phyloP scores from a whole-genome alignment of 495 filamentous ascomycete genomes.

The Tuber umbilicatum region DNA sequence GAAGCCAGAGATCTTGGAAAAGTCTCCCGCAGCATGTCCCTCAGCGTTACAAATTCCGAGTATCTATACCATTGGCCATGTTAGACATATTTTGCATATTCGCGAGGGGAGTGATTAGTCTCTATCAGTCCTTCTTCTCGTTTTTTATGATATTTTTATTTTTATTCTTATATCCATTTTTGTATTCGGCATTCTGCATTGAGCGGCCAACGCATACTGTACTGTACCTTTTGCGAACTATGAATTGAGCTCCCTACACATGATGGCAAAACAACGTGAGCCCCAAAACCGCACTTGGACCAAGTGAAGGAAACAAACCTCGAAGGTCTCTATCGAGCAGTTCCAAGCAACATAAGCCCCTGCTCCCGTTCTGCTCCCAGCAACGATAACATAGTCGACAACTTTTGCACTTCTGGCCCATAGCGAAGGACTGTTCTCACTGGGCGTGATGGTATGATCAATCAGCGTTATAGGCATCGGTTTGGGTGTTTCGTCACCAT shows the following conservation, averaged over 20 bases:
- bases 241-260: conserved; percentile 36
- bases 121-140: conserved; percentile 1
- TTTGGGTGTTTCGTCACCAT: conserved; percentile 14
- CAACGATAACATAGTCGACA: conserved; percentile 60
- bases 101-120: not conserved
- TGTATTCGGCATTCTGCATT: conserved; percentile 47
- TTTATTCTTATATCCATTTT: conserved; percentile 52
- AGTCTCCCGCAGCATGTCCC: conserved; percentile 52
- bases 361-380: conserved; percentile 55
- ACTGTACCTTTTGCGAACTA: conserved; percentile 35
- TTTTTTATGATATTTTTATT: conserved; percentile 45
- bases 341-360: conserved; percentile 72
- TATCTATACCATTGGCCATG: conserved; percentile 48
- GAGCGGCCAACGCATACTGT: conserved; percentile 1
- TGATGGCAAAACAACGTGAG: conserved; percentile 27
- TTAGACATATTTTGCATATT: not conserved
- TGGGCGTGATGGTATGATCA: conserved; percentile 62
- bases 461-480: conserved; percentile 57
- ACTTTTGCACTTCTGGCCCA: conserved; percentile 64
- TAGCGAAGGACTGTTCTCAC: conserved; percentile 55
- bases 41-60: conserved; percentile 64
- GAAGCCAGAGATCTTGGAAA: conserved; percentile 62
- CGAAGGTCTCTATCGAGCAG: conserved; percentile 61
- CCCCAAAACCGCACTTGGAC: conserved; percentile 12
- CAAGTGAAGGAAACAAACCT: conserved; percentile 49